Evolutionary conservation across 148 eudicot genomes (phyloP).

Genomic region (Vaccinium corymbosum): DNA sequence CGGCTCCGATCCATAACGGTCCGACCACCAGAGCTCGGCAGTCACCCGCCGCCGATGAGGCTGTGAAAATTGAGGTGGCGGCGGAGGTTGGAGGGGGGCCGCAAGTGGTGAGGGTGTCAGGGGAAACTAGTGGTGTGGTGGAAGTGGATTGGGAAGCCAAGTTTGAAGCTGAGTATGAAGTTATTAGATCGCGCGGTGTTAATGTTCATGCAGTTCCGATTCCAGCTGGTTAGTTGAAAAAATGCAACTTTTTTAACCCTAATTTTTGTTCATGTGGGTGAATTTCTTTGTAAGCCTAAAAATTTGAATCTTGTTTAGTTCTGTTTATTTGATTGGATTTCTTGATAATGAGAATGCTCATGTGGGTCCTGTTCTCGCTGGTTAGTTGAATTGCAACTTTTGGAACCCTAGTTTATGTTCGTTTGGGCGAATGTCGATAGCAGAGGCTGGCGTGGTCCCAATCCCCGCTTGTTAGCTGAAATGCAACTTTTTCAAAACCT

Average conservation of each 20-base stretch:
- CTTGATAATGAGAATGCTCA: conserved; percentile 38
- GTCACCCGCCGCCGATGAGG: conserved; percentile 38
- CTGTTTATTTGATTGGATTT: neutral
- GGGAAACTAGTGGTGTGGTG: conserved; percentile 25
- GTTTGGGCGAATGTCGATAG: neutral
- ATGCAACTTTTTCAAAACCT: conserved; percentile 15
- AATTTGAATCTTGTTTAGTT: neutral
- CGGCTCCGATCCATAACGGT: conserved; percentile 76
- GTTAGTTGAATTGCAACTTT: neutral
- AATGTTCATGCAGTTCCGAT: conserved; percentile 77
- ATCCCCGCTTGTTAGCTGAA: neutral
- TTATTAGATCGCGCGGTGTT: conserved; percentile 45
- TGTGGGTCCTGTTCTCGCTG: conserved; percentile 45
- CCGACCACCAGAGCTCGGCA: conserved; percentile 80
- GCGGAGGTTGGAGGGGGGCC: conserved; percentile 19
- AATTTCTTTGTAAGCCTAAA: neutral
- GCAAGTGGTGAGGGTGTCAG: conserved; percentile 21
- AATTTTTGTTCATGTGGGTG: neutral
- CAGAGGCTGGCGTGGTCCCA: neutral
- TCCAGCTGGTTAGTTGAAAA: conserved; percentile 58
- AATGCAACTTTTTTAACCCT: neutral
- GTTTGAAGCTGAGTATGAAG: conserved; percentile 55
- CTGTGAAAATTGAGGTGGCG: conserved; percentile 26
- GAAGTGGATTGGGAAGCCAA: conserved; percentile 47
- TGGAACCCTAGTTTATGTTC: neutral